A percentile compares a stretch with the other conserved stretches of the same genome.
Conservation (phyloP, 2,329 filamentous ascomycete genomes). For the Fusarium miscanthi region DNA sequence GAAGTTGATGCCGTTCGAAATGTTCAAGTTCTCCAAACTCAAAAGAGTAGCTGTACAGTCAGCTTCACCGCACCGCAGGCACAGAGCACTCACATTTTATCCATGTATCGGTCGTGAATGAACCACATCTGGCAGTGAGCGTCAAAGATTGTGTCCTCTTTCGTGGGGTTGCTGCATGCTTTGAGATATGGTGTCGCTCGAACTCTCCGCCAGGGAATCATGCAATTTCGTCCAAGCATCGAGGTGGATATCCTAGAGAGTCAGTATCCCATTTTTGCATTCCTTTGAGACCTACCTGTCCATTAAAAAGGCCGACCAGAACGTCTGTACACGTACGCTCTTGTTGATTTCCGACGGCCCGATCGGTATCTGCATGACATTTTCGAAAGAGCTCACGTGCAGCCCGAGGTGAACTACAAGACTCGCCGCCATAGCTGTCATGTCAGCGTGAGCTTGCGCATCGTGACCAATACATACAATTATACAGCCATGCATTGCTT, state of each 20-base stretch:
- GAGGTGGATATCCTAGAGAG: not conserved
- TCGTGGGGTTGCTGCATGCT: not conserved
- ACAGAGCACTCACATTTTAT: not conserved
- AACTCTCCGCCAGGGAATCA: not conserved
- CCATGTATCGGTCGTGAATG: not conserved
- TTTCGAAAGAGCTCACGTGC: not conserved
- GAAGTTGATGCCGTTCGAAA: not conserved
- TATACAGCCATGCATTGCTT: slow-evolving; percentile 1
- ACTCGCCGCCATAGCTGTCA: not conserved
- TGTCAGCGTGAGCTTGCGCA: not conserved
- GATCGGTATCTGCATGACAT: not conserved
- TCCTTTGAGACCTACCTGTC: not conserved
- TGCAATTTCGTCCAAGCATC: not conserved
- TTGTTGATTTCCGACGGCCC: not conserved
- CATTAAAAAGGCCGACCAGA: not conserved
- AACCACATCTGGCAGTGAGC: not conserved
- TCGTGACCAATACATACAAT: not conserved
- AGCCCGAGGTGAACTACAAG: not conserved
- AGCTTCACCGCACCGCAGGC: not conserved
- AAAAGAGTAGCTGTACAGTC: not conserved
- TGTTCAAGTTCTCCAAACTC: not conserved
- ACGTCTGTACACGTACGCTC: not conserved
- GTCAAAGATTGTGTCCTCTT: not conserved
- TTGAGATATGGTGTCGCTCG: not conserved
- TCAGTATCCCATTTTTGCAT: too few relatives aligned